A percentile compares a stretch with the other conserved stretches of the same genome.
These are phyloP conservation scores for Picochlorum sp. DNA, from an alignment of 139 green algal species.

Conservation along the genomic window DNA sequence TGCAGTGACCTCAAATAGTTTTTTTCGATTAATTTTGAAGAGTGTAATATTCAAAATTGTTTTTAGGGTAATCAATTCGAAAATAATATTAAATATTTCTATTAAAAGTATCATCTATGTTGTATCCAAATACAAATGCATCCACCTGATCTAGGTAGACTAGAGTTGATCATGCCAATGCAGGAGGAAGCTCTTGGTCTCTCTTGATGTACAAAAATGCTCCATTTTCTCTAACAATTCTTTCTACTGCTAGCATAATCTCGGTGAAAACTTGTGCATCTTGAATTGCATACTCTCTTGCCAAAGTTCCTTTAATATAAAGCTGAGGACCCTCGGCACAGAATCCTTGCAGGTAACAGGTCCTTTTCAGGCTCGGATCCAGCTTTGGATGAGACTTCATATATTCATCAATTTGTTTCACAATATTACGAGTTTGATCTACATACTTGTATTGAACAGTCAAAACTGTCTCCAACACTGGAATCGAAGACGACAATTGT, in stretches of 20 bases:
- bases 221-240: conserved; percentile 7
- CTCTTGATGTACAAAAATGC: background rate
- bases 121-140: too few relatives aligned
- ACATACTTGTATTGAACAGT: conserved; percentile 4
- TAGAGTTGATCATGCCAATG: background rate
- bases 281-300: background rate
- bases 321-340: background rate
- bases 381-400: conserved; percentile 1
- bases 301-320: conserved; percentile 10
- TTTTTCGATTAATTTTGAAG: background rate
- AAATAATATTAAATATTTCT: too few relatives aligned
- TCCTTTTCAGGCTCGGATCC: background rate
- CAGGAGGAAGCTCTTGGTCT: background rate
- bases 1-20: conserved; percentile 9
- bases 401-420: background rate
- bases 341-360: background rate
- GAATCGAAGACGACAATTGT: background rate
- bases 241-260: conserved; percentile 10
- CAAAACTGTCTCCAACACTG: background rate
- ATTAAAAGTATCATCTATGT: too few relatives aligned
- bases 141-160: background rate
- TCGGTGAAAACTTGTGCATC: background rate
- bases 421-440: conserved; percentile 1
- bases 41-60: background rate
- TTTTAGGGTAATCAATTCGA: too few relatives aligned